Percentiles rank a stretch among this genome's conserved stretches.
These are phyloP conservation scores for Chytriomyces hyalinus DNA, from an alignment of 192 early-diverging fungal genomes.

Conservation along the genomic window DNA sequence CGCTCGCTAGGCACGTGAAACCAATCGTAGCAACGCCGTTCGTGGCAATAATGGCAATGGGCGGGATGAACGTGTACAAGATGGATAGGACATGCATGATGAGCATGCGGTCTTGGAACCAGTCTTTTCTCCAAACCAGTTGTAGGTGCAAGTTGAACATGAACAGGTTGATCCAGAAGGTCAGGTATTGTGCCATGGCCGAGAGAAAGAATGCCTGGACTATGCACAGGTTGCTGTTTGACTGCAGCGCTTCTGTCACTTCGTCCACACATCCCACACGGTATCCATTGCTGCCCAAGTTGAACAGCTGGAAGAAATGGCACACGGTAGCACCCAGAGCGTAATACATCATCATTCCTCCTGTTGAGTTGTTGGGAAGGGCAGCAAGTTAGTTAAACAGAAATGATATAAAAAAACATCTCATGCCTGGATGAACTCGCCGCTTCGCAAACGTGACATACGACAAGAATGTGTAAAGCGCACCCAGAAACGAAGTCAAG, in stretches of 20 bases:
- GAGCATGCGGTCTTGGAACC: not conserved
- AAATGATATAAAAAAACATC: too few species aligned
- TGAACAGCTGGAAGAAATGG: not conserved
- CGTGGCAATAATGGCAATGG: not conserved
- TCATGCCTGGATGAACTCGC: not conserved
- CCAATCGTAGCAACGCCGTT: not conserved
- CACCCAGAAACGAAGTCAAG: not conserved
- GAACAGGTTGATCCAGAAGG: slow-evolving; percentile 4
- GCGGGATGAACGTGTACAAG: not conserved
- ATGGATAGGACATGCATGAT: not conserved
- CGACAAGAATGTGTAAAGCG: not conserved
- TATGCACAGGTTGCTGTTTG: not conserved
- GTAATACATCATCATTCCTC: slow-evolving; percentile 1
- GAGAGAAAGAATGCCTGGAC: not conserved
- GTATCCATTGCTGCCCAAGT: slow-evolving; percentile 13
- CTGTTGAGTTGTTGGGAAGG: not conserved
- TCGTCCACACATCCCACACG: not conserved
- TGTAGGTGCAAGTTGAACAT: slow-evolving; percentile 3
- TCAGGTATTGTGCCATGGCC: not conserved
- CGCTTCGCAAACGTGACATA: not conserved
- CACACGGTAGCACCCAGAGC: not conserved
- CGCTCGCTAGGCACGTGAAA: not conserved
- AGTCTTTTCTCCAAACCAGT: slow-evolving; percentile 10
- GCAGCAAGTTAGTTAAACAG: too few species aligned
- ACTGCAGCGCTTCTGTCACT: not conserved